These are phyloP conservation scores for Cucumis hystrix DNA, from an alignment of 306 rosid genomes.

Conservation along the genomic window DNA sequence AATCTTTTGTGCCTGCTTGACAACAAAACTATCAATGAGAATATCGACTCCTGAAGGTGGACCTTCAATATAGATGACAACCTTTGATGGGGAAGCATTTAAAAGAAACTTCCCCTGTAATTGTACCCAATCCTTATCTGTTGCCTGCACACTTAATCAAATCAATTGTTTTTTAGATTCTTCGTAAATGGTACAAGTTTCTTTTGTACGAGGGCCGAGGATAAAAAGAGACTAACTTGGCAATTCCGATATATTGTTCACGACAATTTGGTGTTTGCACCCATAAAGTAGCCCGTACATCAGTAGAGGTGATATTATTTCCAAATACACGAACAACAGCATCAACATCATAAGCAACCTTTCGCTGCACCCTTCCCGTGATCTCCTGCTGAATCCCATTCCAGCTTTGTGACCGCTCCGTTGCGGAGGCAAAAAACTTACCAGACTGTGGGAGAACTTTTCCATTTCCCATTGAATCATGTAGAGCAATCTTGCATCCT, in stretches of 20 bases:
- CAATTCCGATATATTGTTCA: constrained; percentile 78
- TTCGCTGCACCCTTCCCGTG: constrained; percentile 72
- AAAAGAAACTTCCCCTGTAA: constrained; percentile 84
- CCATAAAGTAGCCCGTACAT: constrained; percentile 64
- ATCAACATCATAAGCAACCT: constrained; percentile 64
- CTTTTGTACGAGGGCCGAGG: background rate
- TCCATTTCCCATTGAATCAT: constrained; percentile 62
- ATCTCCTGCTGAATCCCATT: constrained; percentile 91
- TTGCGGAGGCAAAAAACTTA: constrained; percentile 64
- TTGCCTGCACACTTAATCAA: constrained; percentile 67
- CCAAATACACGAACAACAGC: constrained; percentile 70
- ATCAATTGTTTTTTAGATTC: constrained; percentile 15
- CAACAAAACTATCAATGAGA: constrained; percentile 57
- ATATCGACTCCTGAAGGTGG: constrained; percentile 82
- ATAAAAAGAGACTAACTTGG: constrained; percentile 37
- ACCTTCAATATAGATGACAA: constrained; percentile 76
- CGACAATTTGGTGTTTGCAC: constrained; percentile 60
- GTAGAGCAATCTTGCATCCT: constrained; percentile 76
- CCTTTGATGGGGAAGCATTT: constrained; percentile 67
- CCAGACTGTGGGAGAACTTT: constrained; percentile 63
- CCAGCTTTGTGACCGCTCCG: constrained; percentile 78
- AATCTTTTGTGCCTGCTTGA: constrained; percentile 65
- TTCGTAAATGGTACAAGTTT: background rate
- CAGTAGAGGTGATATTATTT: constrained; percentile 55
- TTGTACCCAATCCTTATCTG: constrained; percentile 79